A percentile compares a stretch with the other conserved stretches of the same genome.
phyloP scores from a whole-genome alignment of 352 stramenopile species.

The Peronospora destructor region DNA sequence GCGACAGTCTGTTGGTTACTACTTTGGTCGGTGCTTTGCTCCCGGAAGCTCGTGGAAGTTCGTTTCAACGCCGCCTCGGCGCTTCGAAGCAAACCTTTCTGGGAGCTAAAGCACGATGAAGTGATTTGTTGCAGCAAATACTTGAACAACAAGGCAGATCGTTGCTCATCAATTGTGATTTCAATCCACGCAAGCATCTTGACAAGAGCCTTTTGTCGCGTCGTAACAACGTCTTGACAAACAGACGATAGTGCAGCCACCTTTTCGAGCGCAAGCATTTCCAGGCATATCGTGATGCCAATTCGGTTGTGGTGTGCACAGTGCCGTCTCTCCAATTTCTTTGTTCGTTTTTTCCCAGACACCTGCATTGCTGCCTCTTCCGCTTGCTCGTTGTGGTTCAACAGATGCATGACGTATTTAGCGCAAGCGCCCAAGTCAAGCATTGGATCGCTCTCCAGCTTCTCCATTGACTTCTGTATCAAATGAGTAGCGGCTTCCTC shows the following conservation, averaged over 20 bases:
- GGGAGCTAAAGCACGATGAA: slow-evolving; percentile 33
- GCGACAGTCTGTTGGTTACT: slow-evolving; percentile 19
- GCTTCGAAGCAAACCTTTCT: slow-evolving; percentile 40
- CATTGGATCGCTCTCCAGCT: slow-evolving; percentile 30
- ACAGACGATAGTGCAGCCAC: slow-evolving; percentile 25
- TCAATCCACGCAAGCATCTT: slow-evolving; percentile 49
- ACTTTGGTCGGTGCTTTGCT: slow-evolving; percentile 17
- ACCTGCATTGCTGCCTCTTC: slow-evolving; percentile 12
- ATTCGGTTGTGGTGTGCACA: slow-evolving; percentile 73
- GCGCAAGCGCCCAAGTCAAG: slow-evolving; percentile 45
- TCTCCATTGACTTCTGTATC: slow-evolving; percentile 56
- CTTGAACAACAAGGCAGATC: slow-evolving; percentile 48
- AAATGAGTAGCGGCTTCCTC: slow-evolving; percentile 61
- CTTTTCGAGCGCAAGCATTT: slow-evolving; percentile 61
- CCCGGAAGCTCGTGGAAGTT: slow-evolving; percentile 30
- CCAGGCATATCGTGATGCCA: slow-evolving; percentile 61
- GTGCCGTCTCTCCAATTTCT: slow-evolving; percentile 18
- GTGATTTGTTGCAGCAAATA: slow-evolving; percentile 44
- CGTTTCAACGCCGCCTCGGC: slow-evolving; percentile 43
- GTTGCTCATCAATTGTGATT: slow-evolving; percentile 40
- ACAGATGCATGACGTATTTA: slow-evolving; percentile 59
- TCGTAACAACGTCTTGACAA: slow-evolving; percentile 27
- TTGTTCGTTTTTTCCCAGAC: slow-evolving; percentile 14
- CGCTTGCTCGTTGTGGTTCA: slow-evolving; percentile 42
- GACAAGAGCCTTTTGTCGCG: slow-evolving; percentile 45